These are phyloP conservation scores for Lophiotrema nucula DNA, from an alignment of 495 filamentous ascomycete genomes.

Conservation along the genomic window DNA sequence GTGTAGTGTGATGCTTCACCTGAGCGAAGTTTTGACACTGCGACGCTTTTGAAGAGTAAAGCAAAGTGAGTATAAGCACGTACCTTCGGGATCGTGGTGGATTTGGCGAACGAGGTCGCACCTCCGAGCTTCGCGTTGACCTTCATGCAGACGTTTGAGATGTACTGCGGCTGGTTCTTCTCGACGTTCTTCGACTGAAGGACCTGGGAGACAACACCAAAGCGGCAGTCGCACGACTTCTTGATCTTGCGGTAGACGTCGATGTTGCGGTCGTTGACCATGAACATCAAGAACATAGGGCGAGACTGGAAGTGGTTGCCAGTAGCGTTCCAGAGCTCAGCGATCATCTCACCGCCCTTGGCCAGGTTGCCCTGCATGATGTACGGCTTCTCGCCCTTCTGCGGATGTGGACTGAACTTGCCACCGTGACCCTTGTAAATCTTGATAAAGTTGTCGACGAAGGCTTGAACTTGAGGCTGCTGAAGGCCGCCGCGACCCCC, in stretches of 20 bases:
- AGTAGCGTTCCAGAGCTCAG: conserved; percentile 50
- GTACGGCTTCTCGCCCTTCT: conserved; percentile 38
- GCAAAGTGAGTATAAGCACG: too few species aligned
- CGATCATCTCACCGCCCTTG: conserved; percentile 54
- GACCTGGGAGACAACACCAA: conserved; percentile 70
- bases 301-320: conserved; percentile 45
- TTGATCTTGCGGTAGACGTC: conserved; percentile 76
- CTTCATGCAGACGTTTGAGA: conserved; percentile 80
- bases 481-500: conserved; percentile 39
- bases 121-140: conserved; percentile 96
- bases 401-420: conserved; percentile 40
- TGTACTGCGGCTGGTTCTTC: conserved; percentile 68
- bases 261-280: conserved; percentile 65
- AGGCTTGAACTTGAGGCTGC: conserved; percentile 12
- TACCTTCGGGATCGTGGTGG: conserved; percentile 12
- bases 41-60: too few species aligned
- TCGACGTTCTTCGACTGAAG: conserved; percentile 62
- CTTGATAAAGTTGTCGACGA: conserved; percentile 53
- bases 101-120: conserved; percentile 54
- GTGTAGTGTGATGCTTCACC: too few species aligned
- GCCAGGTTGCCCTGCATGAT: conserved; percentile 44
- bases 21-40: too few species aligned
- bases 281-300: conserved; percentile 57
- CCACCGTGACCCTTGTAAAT: conserved; percentile 73
- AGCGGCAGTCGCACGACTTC: conserved; percentile 77